Evolutionary conservation across 352 stramenopile genomes (phyloP), one percentile per base, ranked within the genome.

Genomic region (Phytophthora hibernalis): DNA sequence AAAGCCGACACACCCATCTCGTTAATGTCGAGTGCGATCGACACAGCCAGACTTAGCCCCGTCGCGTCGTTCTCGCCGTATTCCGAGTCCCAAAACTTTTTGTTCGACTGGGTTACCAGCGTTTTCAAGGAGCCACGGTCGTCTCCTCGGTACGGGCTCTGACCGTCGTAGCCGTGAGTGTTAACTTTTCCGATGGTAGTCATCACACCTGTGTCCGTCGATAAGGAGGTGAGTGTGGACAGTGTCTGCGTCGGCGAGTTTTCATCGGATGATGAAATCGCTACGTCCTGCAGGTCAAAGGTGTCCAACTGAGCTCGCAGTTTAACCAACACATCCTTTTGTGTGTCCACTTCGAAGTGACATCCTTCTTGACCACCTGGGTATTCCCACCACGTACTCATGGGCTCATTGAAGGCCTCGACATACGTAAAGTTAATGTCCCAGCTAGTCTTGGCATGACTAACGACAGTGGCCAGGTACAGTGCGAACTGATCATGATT

Each of bases 381-480:
- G 57, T 70, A 88, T 3, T 54, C 43, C 77, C 80, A 86, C 75
- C 80, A 86, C 6, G 57, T 72, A 18, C 71, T 66, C 69, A 82
- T 86, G 1, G 77, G 80, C 65, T 86, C 80, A 24, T 89, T 89
- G 64, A 90, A 90, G 2, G 70, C 70, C 35, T 88, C 77, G 10
- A 90, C 66, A 31, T 87, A 88, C 13, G 74, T 63, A 47, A 90
- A 88, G 35, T 66, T 68, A 28, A 87, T 58, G 0, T 66, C 75
- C 79, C 77, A 88, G n/a, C 61, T 75, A 50, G 74, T 58, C 47
- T 79, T 82, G 16, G 73, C 70, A 40, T 83, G 44, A 49, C 70
- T 79, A 21, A 76, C 73, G 11, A 82, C 77, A 0, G 67, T 75
- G 1, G 81, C 74, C 43, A 88, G 49, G 62, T 84, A 90, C 15